Percentiles rank a stretch among this genome's conserved stretches.
Evolutionary conservation across 805 yeast genomes (phyloP).

Genomic region (Yamadazyma philogaea): DNA sequence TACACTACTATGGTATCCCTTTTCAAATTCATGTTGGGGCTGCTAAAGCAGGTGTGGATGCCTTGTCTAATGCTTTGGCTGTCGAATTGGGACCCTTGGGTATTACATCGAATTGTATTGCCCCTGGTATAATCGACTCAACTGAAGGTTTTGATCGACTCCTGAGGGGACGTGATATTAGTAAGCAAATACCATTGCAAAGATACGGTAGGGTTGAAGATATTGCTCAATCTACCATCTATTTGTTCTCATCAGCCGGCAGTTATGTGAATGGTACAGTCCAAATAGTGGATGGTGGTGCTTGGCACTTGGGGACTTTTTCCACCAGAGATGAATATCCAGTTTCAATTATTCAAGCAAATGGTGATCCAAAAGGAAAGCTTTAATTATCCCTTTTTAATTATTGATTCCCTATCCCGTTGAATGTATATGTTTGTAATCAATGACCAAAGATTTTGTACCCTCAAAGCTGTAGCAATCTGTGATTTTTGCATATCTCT

Average conservation of each 20-base stretch:
- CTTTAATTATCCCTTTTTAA: neutral
- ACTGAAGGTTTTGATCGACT: slow-evolving; percentile 82
- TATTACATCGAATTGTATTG: slow-evolving; percentile 74
- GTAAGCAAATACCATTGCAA: slow-evolving; percentile 56
- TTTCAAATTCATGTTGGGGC: slow-evolving; percentile 86
- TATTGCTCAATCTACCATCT: slow-evolving; percentile 84
- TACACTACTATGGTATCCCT: slow-evolving; percentile 44
- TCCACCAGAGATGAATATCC: slow-evolving; percentile 27
- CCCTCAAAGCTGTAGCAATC: neutral
- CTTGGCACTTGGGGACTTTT: slow-evolving; percentile 67
- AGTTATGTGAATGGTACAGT: slow-evolving; percentile 74
- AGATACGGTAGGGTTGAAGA: slow-evolving; percentile 69
- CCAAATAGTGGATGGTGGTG: slow-evolving; percentile 84
- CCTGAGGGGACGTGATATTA: slow-evolving; percentile 17
- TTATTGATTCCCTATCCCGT: too few species aligned
- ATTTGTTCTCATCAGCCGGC: slow-evolving; percentile 78
- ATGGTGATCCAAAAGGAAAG: slow-evolving; percentile 7
- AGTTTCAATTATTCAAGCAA: slow-evolving; percentile 19
- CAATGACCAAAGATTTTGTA: neutral
- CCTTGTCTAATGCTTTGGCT: slow-evolving; percentile 76
- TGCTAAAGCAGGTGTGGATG: slow-evolving; percentile 96
- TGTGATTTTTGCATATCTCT: neutral
- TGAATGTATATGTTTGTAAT: neutral
- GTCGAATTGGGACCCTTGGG: slow-evolving; percentile 92
- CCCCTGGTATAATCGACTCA: slow-evolving; percentile 84